Conservation (phyloP, 495 filamentous ascomycete species). For the Neurospora sp. region DNA sequence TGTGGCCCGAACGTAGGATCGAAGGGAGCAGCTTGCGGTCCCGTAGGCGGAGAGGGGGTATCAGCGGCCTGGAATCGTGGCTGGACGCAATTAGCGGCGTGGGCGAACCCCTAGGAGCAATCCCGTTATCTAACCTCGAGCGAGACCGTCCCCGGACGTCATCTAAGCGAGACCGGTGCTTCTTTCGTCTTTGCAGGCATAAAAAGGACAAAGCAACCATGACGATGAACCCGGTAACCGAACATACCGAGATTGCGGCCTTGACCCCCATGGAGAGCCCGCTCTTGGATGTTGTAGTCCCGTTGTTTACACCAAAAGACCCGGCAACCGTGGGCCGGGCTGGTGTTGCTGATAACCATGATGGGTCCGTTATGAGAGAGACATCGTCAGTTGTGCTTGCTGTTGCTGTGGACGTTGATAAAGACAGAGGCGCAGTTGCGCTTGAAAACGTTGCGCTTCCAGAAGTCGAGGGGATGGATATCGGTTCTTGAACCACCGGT, state of each 20-base stretch:
- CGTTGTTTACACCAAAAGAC: background rate
- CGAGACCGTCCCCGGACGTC: conserved; percentile 3
- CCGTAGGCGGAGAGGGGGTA: conserved; percentile 34
- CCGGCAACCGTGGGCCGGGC: conserved; percentile 1
- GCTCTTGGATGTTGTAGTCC: conserved; percentile 9
- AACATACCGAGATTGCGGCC: conserved; percentile 32
- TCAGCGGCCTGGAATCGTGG: conserved; percentile 21
- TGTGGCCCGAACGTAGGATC: conserved; percentile 18
- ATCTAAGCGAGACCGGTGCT: conserved; percentile 1
- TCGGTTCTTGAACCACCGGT: background rate
- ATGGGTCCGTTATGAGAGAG: background rate
- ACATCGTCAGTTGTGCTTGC: background rate
- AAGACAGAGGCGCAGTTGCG: background rate
- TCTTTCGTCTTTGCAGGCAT: conserved; percentile 25
- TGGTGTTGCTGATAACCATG: background rate
- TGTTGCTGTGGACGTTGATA: background rate
- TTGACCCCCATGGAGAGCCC: conserved; percentile 28
- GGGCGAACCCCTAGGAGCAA: conserved; percentile 18
- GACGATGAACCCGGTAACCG: conserved; percentile 25
- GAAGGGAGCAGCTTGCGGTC: conserved; percentile 32
- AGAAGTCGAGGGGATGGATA: background rate
- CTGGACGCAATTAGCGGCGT: conserved; percentile 31
- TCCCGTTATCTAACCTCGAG: background rate
- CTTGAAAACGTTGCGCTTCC: background rate
- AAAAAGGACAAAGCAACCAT: conserved; percentile 18